Evolutionary conservation across 208 protist genomes (phyloP), one percentile per base, ranked within the genome.

Genomic region (Leishmania turanica): DNA sequence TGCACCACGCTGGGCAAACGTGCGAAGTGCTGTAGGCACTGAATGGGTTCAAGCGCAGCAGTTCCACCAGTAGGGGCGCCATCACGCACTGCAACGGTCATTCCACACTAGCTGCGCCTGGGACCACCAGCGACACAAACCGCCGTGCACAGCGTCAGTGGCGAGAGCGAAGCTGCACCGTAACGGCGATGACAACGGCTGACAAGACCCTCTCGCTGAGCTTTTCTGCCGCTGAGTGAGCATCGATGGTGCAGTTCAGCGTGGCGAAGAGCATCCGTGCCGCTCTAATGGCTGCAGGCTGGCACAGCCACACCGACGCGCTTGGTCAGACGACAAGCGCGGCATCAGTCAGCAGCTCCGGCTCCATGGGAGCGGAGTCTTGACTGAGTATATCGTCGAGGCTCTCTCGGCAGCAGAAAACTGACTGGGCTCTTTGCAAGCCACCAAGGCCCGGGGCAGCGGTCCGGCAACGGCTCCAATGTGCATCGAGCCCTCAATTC

Each of bases 371-470:
- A 51, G 58, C 69, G 58, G 45, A 65, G 31, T 80, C 70, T 9
- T 65, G 69, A n/a, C 21, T 80, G 24, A 80, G 70, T 47, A 75
- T 75, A 40, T 77, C 76, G 76, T 54, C 80, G 34, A 77, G 81
- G 19, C 80, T 84, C 45, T 40, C 51, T 80, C 27, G 77, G 70
- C 47, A 80, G 75, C 60, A 77, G 75, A 11, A 80, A 75, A 56
- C 62, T 77, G 34, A 31, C 64, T 15, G 47, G 13, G 54, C 6
- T 51, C 45, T 73, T 73, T 19, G 5, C 45, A 0, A 27, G 3
- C 40, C 69, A 13, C 42, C 11, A 73, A 21, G 37, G 21, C 45
- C 40, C 19, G 31, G 42, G 69, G 19, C 70, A 56, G n/a, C 69
- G 75, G 45, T n/a, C 40, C 3, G 68, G 53, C 21, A 64, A 1